Base-by-base conservation (phyloP, 306 rosid species). In the Sindora glabra region DNA sequence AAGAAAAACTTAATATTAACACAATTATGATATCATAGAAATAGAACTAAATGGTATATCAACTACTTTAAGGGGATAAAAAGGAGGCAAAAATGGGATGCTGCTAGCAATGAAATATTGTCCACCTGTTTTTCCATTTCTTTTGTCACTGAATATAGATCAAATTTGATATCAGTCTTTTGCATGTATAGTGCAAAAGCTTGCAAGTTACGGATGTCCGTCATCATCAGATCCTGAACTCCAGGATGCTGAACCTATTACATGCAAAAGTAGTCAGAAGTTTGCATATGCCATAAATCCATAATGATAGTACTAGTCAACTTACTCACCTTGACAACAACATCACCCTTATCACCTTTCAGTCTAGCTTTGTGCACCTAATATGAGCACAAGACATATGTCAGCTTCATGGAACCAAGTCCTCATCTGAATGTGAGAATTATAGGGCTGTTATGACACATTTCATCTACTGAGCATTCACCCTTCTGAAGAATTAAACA, bases 161-260 rank as follows among this genome's bases (percentile, higher is more conserved):
- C 99, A 52, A 92, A 92, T 68, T 80, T 92, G 81, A 89, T 75
- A 70, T 92, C 99, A 21, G 96, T 86, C 77, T 92, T 92, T 66
- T 92, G 99, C 74, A 92, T 80, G 78, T 70, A 92, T 23, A 86
- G 64, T 41, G 96, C 99, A 55, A 92, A 89, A 14, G 95, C 94
- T 86, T 92, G 95, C 78, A 92, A 53, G 75, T 92, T 92, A 50
- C 56, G 90, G 71, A 92, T 83, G 79, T 92, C 99, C 3, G 95
- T 92, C 99, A 92, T 92, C 99, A 92, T 92, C 66, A 92, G 78
- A 54, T 92, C 90, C 81, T 92, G 95, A 57, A 86, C 70, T 86
- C 99, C 96, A 27, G 96, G 99, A 82, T 92, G 99, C 68, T 92
- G 99, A 68, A 92, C 99, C 99, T 92, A 69, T 61, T 34, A 71